Conservation (phyloP, 768 basidiomycete species). For the Terana coerulea region DNA sequence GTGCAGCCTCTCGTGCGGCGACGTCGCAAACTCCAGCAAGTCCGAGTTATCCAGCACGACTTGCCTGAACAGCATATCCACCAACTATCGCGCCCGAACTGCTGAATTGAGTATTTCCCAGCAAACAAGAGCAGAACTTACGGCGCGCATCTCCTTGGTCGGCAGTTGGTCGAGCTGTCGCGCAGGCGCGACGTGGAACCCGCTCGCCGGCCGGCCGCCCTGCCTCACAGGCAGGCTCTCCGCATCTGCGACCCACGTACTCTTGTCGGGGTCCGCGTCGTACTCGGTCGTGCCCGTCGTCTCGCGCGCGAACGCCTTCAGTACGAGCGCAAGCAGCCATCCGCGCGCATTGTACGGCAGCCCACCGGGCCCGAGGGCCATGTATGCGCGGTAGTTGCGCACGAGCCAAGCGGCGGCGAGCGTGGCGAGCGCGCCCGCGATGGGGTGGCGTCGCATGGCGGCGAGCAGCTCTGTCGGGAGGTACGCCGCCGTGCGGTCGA, state of each 20-base stretch:
- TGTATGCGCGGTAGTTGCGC: conserved; percentile 13
- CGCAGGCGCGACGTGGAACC: conserved; percentile 26
- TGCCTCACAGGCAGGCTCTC: conserved; percentile 13
- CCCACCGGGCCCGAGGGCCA: conserved; percentile 12
- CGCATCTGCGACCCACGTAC: conserved; percentile 15
- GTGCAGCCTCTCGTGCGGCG: conserved; percentile 18
- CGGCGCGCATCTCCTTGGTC: conserved; percentile 13
- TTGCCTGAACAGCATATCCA: conserved; percentile 17
- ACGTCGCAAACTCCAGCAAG: conserved; percentile 17
- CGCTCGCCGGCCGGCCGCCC: conserved; percentile 18
- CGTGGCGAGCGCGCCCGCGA: not conserved
- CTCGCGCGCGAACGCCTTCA: conserved; percentile 12
- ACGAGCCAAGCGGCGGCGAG: not conserved
- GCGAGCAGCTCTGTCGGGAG: too few relatives aligned
- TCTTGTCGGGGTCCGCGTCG: conserved; percentile 14
- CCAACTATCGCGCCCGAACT: conserved; percentile 13
- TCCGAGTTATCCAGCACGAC: conserved; percentile 16
- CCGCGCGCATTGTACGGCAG: conserved; percentile 16
- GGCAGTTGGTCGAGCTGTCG: conserved; percentile 22
- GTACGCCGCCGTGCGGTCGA: too few relatives aligned
- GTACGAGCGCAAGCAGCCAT: conserved; percentile 7
- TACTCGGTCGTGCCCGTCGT: conserved; percentile 12
- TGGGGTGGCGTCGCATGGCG: not conserved
- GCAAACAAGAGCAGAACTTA: conserved; percentile 5
- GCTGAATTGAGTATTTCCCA: not conserved